These are phyloP conservation scores for Fraxinus floribunda DNA, from an alignment of 305 asterid genomes.

Conservation along the genomic window DNA sequence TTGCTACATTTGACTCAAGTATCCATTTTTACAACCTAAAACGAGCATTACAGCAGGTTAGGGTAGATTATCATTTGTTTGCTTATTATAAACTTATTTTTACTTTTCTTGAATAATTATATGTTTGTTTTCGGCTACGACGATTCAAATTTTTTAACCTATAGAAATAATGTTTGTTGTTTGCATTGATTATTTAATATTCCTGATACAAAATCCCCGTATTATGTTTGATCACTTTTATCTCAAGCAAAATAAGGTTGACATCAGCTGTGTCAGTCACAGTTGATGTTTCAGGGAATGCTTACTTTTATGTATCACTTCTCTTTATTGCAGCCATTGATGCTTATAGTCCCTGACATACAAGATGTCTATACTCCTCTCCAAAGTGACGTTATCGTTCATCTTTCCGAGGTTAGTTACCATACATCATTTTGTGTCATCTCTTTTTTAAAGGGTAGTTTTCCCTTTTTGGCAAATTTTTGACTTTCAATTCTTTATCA, in stretches of 20 bases:
- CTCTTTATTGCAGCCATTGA: constrained; percentile 73
- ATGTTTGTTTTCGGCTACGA: not conserved
- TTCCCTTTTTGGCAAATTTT: constrained; percentile 16
- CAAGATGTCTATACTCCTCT: constrained; percentile 98
- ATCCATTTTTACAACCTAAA: constrained; percentile 61
- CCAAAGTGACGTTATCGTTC: constrained; percentile 85
- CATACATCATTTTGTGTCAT: not conserved
- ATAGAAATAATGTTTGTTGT: not conserved
- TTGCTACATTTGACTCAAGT: constrained; percentile 63
- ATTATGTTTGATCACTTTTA: constrained; percentile 19
- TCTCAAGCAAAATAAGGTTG: constrained; percentile 12
- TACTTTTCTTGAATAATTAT: constrained; percentile 7
- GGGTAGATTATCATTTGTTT: constrained; percentile 17
- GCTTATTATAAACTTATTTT: constrained; percentile 11
- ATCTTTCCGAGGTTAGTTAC: constrained; percentile 76
- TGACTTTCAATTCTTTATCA: constrained; percentile 19
- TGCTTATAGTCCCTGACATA: constrained; percentile 97
- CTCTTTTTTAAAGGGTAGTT: constrained; percentile 15
- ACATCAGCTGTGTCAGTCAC: constrained; percentile 7
- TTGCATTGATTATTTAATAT: constrained; percentile 5
- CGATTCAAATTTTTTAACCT: constrained; percentile 10
- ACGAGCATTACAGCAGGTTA: constrained; percentile 87
- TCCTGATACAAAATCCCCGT: constrained; percentile 16
- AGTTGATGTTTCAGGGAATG: constrained; percentile 21
- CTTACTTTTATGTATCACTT: constrained; percentile 23